These are phyloP conservation scores for Apium graveolens DNA, from an alignment of 129 eudicot genomes.

Conservation along the genomic window DNA sequence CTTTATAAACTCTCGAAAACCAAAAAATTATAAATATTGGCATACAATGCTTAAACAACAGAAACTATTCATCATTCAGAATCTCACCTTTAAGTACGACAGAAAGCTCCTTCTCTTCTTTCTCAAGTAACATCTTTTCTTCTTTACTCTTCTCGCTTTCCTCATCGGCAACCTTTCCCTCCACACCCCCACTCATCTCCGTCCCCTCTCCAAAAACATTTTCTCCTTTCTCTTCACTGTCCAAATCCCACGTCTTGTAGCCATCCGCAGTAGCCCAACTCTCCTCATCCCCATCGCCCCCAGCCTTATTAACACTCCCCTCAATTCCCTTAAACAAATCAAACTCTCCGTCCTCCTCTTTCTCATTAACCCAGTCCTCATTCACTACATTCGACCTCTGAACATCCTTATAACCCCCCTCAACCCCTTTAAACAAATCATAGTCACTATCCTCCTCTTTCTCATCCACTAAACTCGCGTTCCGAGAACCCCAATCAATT, in stretches of 20 bases:
- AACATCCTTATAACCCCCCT: not conserved
- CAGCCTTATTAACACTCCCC: conserved; percentile 8
- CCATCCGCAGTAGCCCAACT: conserved; percentile 27
- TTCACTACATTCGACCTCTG: not conserved
- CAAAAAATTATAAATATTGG: not conserved
- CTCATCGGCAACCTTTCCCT: conserved; percentile 1
- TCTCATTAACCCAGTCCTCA: conserved; percentile 7
- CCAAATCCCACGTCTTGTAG: conserved; percentile 37
- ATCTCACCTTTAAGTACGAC: conserved; percentile 51
- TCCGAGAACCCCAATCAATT: too few relatives aligned
- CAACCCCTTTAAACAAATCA: not conserved
- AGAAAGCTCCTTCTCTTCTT: conserved; percentile 48
- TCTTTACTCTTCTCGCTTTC: conserved; percentile 31
- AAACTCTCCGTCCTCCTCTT: conserved; percentile 16
- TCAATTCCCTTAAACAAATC: conserved; percentile 29
- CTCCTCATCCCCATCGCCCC: conserved; percentile 12
- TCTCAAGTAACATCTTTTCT: conserved; percentile 32
- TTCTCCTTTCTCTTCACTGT: conserved; percentile 27
- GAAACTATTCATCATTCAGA: not conserved
- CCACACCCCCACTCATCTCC: conserved; percentile 20
- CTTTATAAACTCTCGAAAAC: not conserved
- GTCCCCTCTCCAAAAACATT: conserved; percentile 30
- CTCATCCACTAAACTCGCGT: not conserved
- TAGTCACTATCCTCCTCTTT: not conserved
- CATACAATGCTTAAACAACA: not conserved